A percentile compares a stretch with the other conserved stretches of the same genome.
Conservation (phyloP, 129 eudicot genomes). For the Silybum marianum region DNA sequence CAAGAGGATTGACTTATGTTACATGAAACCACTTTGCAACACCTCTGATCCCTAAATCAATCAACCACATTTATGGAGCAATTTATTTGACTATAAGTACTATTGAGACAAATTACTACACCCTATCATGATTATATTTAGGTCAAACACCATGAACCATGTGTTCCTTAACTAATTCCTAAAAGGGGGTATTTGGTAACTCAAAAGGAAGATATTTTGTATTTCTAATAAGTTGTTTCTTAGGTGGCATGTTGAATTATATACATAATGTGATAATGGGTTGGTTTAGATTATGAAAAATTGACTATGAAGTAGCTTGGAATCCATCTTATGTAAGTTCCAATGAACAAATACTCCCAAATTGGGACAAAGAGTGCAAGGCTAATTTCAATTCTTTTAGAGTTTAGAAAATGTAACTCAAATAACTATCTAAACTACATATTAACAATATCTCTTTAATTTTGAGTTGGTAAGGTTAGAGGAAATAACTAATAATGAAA, state of each 20-base stretch:
- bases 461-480: neutral
- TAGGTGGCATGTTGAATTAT: neutral
- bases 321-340: neutral
- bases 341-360: neutral
- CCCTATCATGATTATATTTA: neutral
- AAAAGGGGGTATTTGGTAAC: neutral
- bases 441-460: neutral
- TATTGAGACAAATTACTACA: neutral
- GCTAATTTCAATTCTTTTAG: neutral
- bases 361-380: neutral
- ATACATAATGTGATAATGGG: neutral
- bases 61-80: neutral
- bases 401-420: neutral
- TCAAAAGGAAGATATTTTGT: no score
- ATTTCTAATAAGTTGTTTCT: neutral
- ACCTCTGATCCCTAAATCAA: slow-evolving; percentile 28
- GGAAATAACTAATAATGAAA: neutral
- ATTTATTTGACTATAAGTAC: neutral
- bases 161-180: neutral
- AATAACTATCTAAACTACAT: neutral
- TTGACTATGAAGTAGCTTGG: neutral
- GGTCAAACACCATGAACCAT: neutral
- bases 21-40: neutral
- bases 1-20: neutral
- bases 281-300: neutral